Evolutionary conservation across 1,284 basidiomycete species (phyloP).

Genomic region (Ganoderma resinaceum): DNA sequence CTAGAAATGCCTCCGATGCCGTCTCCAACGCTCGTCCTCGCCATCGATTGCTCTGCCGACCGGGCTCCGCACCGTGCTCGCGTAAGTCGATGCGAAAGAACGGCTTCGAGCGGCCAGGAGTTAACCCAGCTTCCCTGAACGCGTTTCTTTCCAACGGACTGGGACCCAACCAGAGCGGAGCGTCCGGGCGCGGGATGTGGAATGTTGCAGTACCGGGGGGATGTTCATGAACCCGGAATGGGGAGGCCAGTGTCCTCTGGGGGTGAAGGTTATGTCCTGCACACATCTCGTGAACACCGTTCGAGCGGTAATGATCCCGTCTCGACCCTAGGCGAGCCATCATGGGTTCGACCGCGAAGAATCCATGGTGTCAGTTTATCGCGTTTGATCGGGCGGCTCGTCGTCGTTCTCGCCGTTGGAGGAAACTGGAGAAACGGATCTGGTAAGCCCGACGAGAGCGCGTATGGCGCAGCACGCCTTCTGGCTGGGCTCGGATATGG

Average conservation of each 20-base stretch:
- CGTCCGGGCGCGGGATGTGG: neutral
- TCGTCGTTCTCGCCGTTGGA: conserved; percentile 4
- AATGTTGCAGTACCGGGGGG: neutral
- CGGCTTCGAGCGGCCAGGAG: neutral
- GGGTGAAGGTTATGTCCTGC: conserved; percentile 23
- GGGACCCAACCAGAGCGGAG: conserved; percentile 1
- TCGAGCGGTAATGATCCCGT: conserved; percentile 20
- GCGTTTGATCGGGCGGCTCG: conserved; percentile 25
- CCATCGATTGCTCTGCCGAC: conserved; percentile 15
- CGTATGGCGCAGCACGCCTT: conserved; percentile 8
- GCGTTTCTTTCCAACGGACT: neutral
- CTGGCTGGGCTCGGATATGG: conserved; percentile 2
- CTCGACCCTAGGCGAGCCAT: conserved; percentile 3
- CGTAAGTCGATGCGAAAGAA: conserved; percentile 15
- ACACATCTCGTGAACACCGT: conserved; percentile 16
- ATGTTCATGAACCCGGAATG: neutral
- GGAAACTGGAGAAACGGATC: conserved; percentile 8
- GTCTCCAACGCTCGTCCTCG: conserved; percentile 9
- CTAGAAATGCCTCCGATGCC: conserved; percentile 7
- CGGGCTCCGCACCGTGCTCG: neutral
- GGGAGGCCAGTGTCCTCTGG: neutral
- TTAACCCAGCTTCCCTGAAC: conserved; percentile 3
- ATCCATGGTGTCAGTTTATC: conserved; percentile 11
- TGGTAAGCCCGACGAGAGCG: conserved; percentile 3
- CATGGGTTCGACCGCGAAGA: neutral